Percentiles rank a stretch among this genome's conserved stretches.
These are phyloP conservation scores for Berberis vulgaris DNA, from an alignment of 164 flowering plant species.

Conservation along the genomic window DNA sequence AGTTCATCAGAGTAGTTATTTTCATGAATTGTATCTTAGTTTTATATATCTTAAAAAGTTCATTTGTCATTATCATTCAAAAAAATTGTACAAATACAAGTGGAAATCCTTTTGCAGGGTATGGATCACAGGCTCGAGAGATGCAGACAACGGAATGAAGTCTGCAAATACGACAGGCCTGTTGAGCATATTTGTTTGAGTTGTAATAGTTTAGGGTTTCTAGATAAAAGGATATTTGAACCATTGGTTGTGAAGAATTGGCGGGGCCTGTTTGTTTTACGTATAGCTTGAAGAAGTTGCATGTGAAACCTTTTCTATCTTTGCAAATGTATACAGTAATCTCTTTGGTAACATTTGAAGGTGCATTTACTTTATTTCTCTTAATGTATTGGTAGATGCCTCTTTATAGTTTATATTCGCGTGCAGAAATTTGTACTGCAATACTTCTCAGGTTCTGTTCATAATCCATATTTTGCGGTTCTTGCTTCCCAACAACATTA, in stretches of 20 bases:
- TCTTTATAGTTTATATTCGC: no score
- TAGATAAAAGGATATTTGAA: constrained; percentile 4
- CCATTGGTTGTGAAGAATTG: neutral
- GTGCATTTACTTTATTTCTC: no score
- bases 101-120: constrained; percentile 32
- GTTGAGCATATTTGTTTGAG: constrained; percentile 45
- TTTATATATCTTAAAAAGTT: neutral
- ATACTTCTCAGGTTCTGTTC: no score
- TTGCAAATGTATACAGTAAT: no score
- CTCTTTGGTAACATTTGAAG: no score
- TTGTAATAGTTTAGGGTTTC: neutral
- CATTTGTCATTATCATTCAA: neutral
- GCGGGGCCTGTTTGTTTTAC: neutral
- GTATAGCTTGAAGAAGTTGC: neutral
- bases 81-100: constrained; percentile 4
- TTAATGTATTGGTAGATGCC: no score
- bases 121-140: constrained; percentile 39
- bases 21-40: no score
- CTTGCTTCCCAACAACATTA: no score
- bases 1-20: no score
- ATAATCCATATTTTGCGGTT: no score
- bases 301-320: no score
- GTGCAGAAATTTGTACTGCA: no score
- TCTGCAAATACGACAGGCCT: constrained; percentile 48
- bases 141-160: constrained; percentile 39